Base-by-base conservation (phyloP, 1,284 basidiomycete genomes). In the Afroboletus lepidellus region DNA sequence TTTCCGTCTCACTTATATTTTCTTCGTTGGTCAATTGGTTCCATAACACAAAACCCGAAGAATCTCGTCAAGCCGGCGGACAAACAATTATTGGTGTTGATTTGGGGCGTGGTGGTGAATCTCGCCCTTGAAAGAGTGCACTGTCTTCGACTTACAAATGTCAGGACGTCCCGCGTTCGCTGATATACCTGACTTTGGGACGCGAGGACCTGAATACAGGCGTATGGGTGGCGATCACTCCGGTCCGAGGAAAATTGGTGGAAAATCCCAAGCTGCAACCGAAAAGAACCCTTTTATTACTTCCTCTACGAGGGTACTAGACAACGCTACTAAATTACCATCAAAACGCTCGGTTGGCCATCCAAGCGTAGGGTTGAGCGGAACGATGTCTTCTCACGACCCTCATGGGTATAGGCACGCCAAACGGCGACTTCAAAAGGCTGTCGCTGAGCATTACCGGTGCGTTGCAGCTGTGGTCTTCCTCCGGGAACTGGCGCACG, bases 391-490 rank as follows among this genome's bases (percentile, higher is more conserved):
- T n/a, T 44, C 33, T 21, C 58, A 68, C 50, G 83, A 90, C 63
- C 92, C 90, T 0, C 89, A 90, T 48, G 83, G 87, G 50, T 98
- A 96, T 71, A 76, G 83, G 38, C 77, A 83, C 44, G 92, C 94
- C 30, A 93, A 90, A 72, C 87, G 85, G 69, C 85, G 84, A 61
- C 74, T 98, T 51, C 88, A 90, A 65, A 85, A 81, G 46, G 94
- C 94, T 1, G 80, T 93, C 3, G 61, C 88, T 50, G 94, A 97
- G 64, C 90, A 90, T 68, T 95, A 97, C 72, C 83, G 88, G 80
- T 87, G 67, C 46, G 65, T 67, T 49, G 21, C 11, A 30, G 38
- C 3, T 16, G 25, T 36, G 2, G 8, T 41, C 8, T 59, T 43
- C 25, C 16, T 32, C 42, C 23, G 8, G 42, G 24, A 25, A 32